Base-by-base conservation (phyloP, 352 stramenopile genomes). In the Phytophthora pluvialis region DNA sequence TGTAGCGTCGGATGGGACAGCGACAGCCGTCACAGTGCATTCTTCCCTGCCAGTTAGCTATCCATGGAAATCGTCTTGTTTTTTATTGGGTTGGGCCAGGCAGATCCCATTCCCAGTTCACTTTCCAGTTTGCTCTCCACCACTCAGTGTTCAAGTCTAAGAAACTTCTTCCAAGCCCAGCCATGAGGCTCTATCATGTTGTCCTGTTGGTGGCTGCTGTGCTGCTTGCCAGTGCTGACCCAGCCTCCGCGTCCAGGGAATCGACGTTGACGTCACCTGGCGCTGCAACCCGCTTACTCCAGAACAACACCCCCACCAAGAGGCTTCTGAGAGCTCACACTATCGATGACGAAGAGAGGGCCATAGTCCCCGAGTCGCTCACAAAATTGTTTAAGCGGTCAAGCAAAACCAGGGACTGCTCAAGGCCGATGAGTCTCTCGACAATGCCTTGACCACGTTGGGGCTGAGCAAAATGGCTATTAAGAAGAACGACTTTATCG, bases 291-390 rank as follows among this genome's bases (percentile, higher is more conserved):
- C 16, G 12, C 8, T 0, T 9, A 12, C 16, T 35, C 28, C n/a
- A 43, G 2, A 52, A 36, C 12, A 28, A 16, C 35, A 26, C 13
- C 35, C 49, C 13, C 5, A 47, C 36, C 13, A 58, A 32, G 25
- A 35, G 35, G n/a, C 5, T 39, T 18, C 28, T 58, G 26, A 46
- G 50, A 48, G 13, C 21, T 15, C 18, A 36, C 25, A 44, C 1
- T 33, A 25, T 13, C 11, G 21, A 46, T 9, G 49, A 57, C 3
- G 49, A 46, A 57, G 49, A 57, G 49, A 47, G 50, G 26, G 25
- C 21, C 1, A 48, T 58, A 12, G n/a, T 8, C 26, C 25, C 47
- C 6, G 25, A 58, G 15, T 18, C 11, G 13, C 4, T 51, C 3
- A 13, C 44, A 38, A 51, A 51, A 7, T 15, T 5, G 7, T 26